These are phyloP conservation scores for Sanghuangporus baumii DNA, from an alignment of 1,284 basidiomycete species.

Conservation along the genomic window DNA sequence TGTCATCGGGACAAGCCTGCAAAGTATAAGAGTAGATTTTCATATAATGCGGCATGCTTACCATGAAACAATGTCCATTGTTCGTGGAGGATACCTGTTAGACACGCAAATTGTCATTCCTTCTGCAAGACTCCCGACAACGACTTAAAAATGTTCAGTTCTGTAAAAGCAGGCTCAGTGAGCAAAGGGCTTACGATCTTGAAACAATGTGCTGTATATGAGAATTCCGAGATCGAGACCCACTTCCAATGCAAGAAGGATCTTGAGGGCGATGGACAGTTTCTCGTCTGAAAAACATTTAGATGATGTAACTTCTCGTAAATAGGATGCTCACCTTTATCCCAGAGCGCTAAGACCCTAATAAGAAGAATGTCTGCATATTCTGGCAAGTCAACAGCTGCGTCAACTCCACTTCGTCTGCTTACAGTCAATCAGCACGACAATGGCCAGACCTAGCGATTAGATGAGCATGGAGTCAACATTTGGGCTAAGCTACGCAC, in stretches of 20 bases:
- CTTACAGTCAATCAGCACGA: background rate
- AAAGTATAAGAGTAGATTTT: background rate
- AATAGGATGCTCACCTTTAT: background rate
- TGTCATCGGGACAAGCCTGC: background rate
- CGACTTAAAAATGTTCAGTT: background rate
- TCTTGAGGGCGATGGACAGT: background rate
- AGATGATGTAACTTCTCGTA: too few relatives aligned
- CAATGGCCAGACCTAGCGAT: background rate
- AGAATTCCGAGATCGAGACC: background rate
- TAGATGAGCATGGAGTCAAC: background rate
- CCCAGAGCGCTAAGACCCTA: constrained; percentile 7
- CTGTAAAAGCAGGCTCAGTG: background rate
- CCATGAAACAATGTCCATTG: background rate
- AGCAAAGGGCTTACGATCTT: background rate
- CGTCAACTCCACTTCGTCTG: background rate
- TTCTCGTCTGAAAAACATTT: background rate
- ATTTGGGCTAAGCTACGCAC: background rate
- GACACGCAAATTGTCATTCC: background rate
- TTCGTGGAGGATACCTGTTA: background rate
- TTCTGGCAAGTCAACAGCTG: background rate
- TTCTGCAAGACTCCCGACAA: background rate
- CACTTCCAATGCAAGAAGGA: background rate
- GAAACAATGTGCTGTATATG: background rate
- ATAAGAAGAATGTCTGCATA: constrained; percentile 4
- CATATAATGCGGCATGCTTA: background rate